Base-by-base conservation (phyloP, 352 stramenopile genomes). In the Phytopythium vexans region DNA sequence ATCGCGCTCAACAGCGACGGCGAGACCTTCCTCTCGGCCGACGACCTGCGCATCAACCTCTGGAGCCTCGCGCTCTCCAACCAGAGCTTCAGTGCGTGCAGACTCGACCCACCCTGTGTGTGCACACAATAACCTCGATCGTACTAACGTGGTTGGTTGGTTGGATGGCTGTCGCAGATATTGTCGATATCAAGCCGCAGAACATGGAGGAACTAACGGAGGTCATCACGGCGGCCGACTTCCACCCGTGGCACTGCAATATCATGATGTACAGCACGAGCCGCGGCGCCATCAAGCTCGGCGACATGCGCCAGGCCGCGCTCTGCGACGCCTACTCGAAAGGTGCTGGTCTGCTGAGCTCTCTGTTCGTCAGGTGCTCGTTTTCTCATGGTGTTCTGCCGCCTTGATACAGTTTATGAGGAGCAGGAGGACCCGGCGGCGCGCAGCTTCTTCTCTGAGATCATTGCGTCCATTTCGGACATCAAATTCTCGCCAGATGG, bases 161-260 rank as follows among this genome's bases (percentile, higher is more conserved):
- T 36, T 50, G 48, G 7, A 15, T 53, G 47, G 36, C 44, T 49
- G 45, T 15, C 3, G 10, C 54, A 97, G 86, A 97, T 66, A 97
- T 98, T 55, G 84, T 98, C 14, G 95, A 99, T 66, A 97, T 98
- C 54, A 99, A 99, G 70, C 95, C 95, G 15, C 75, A 74, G 32
- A 97, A 97, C 62, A 99, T 99, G 95, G 94, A 98, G 45, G 94
- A 98, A 53, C 86, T 99, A 8, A 97, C 88, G 0, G 95, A 99
- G 60, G 95, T 99, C 31, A 98, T 99, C 63, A 98, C 95, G 39
- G 76, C 88, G 8, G 86, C 92, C 8, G 77, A 96, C 45, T 98
- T 98, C 51, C 95, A 99, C 62, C 95, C 95, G 38, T 87, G 72
- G 42, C 77, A 97, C 41, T 97, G 89, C 66, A 96, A 96, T 63